Conservation (phyloP, 2,329 filamentous ascomycete genomes). For the Fusarium solani-melongenae region DNA sequence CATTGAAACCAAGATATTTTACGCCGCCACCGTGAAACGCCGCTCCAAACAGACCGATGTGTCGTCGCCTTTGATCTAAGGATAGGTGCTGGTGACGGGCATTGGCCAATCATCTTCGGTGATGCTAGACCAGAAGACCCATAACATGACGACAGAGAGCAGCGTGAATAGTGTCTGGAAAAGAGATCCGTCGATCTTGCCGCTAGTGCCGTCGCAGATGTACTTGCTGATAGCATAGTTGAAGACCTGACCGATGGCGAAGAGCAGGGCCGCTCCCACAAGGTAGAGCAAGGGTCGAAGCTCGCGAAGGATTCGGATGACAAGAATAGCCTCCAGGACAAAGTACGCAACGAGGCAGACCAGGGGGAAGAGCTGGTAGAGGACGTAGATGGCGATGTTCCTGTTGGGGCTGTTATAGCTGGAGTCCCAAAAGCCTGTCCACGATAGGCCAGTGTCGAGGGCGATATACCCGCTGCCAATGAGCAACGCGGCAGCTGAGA, state of each 20-base stretch:
- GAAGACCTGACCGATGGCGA: slow-evolving; percentile 94
- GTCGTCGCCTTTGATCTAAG: slow-evolving; percentile 34
- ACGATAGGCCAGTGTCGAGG: slow-evolving; percentile 89
- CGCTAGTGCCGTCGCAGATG: slow-evolving; percentile 84
- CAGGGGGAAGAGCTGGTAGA: slow-evolving; percentile 91
- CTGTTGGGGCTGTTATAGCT: slow-evolving; percentile 75
- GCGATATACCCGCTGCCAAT: slow-evolving; percentile 95
- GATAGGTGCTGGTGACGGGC: slow-evolving; percentile 57
- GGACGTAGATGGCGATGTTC: slow-evolving; percentile 88
- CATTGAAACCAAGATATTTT: slow-evolving; percentile 40
- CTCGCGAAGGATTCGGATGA: slow-evolving; percentile 88
- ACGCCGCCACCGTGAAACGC: slow-evolving; percentile 42
- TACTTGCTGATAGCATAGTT: slow-evolving; percentile 93
- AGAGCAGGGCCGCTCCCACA: slow-evolving; percentile 77
- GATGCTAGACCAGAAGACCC: slow-evolving; percentile 98
- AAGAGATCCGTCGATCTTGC: slow-evolving; percentile 91
- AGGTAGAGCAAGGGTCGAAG: slow-evolving; percentile 93
- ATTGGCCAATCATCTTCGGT: slow-evolving; percentile 98
- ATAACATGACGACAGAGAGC: slow-evolving; percentile 82
- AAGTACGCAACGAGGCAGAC: slow-evolving; percentile 92
- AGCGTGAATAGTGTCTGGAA: slow-evolving; percentile 96
- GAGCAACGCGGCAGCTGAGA: slow-evolving; percentile 78
- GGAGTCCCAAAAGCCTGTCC: slow-evolving; percentile 81
- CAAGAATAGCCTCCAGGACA: slow-evolving; percentile 83
- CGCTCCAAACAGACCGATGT: slow-evolving; percentile 32